Evolutionary conservation across 352 stramenopile genomes (phyloP).

Genomic region (Phytophthora macrochlamydospora): DNA sequence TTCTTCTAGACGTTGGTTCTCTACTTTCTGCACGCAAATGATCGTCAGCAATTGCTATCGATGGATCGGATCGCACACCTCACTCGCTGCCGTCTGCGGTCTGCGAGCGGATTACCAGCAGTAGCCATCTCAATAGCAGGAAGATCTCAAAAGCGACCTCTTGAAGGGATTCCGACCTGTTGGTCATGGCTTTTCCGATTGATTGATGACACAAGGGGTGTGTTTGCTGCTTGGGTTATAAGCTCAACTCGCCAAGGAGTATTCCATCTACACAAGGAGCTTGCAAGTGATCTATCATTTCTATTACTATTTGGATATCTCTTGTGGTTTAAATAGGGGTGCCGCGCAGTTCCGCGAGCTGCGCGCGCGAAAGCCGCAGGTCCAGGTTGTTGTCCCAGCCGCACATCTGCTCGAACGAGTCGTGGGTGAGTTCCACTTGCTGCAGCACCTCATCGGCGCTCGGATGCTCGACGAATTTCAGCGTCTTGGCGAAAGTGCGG

Average conservation of each 20-base stretch:
- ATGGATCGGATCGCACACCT: not conserved
- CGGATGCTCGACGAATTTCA: slow-evolving; percentile 88
- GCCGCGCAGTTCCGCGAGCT: slow-evolving; percentile 77
- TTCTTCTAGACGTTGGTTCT: slow-evolving; percentile 70
- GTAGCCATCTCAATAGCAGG: not conserved
- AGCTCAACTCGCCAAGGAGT: slow-evolving; percentile 1
- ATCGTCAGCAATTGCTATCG: not conserved
- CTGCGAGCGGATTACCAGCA: slow-evolving; percentile 37
- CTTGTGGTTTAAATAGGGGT: slow-evolving; percentile 32
- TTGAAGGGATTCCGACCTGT: not conserved
- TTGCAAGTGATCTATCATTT: slow-evolving; percentile 4
- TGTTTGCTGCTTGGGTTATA: not conserved
- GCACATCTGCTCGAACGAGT: slow-evolving; percentile 90
- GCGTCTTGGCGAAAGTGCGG: slow-evolving; percentile 83
- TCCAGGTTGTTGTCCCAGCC: slow-evolving; percentile 74
- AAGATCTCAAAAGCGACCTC: slow-evolving; percentile 1
- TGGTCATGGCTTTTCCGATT: not conserved
- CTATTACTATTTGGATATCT: slow-evolving; percentile 33
- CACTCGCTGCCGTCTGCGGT: slow-evolving; percentile 47
- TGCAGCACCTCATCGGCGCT: slow-evolving; percentile 82
- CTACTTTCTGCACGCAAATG: slow-evolving; percentile 56
- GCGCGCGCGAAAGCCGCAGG: slow-evolving; percentile 72
- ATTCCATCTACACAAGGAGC: slow-evolving; percentile 27
- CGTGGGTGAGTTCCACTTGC: slow-evolving; percentile 82
- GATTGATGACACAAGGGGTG: too few relatives aligned